Conservation (phyloP, 805 yeast species). For the Nakazawaea sp. region DNA sequence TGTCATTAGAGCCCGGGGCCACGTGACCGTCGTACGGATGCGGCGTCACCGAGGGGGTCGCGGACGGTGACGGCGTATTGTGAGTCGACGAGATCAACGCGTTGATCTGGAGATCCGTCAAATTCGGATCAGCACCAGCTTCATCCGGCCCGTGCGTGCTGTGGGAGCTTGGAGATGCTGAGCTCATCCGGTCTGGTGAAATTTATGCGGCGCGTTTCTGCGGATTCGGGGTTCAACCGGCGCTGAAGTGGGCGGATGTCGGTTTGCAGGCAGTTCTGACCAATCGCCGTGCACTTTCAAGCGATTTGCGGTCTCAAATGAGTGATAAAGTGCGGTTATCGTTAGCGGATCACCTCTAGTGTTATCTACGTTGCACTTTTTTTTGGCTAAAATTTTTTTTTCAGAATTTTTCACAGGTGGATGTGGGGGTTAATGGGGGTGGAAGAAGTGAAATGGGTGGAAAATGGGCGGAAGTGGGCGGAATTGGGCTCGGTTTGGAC, state of each 20-base stretch:
- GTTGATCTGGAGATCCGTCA: slow-evolving; percentile 9
- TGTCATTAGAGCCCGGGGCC: neutral
- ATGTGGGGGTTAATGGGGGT: neutral
- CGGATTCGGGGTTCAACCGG: no score
- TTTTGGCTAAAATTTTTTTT: neutral
- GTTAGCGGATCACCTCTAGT: no score
- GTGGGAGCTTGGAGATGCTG: slow-evolving; percentile 7
- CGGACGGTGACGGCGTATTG: neutral
- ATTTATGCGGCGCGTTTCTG: neutral
- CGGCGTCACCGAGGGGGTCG: neutral
- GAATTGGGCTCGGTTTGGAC: no score
- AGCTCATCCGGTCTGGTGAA: slow-evolving; percentile 1
- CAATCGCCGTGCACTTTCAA: no score
- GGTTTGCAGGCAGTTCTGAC: no score
- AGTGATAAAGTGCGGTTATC: no score
- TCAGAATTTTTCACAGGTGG: neutral
- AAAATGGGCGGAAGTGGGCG: no score
- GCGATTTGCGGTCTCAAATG: no score
- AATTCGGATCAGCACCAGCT: neutral
- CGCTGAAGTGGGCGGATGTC: no score
- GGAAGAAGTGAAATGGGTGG: no score
- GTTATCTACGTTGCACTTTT: no score
- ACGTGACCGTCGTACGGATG: neutral
- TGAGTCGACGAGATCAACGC: slow-evolving; percentile 5
- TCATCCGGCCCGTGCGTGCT: neutral